Evolutionary conservation across 352 stramenopile species (phyloP), one percentile per base, ranked within the genome.

Genomic region (Globisporangium irregulare): DNA sequence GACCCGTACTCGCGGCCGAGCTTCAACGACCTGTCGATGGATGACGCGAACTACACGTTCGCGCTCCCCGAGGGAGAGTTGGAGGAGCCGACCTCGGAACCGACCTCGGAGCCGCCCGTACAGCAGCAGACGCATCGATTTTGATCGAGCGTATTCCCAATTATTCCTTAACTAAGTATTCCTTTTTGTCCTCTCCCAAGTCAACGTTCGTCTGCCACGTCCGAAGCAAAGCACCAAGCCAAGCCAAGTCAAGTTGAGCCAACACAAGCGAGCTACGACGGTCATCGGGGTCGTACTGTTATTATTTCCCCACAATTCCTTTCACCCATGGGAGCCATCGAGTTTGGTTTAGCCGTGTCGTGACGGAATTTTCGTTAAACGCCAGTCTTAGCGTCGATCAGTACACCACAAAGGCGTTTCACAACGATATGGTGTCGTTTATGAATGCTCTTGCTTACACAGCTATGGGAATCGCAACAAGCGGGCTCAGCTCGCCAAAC

Each of bases 1-100:
- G 76, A 87, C 64, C 79, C 79, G 54, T 84, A 82, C 62, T 46
- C 57, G 12, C 70, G 77, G 3, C 54, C 67, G 66, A 83, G 75
- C 48, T 84, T 83, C 43, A 65, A 69, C 38, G 70, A 81, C 56
- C 68, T 70, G 29, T 69, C 54, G 18, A 46, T 64, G 22, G 75
- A 82, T 27, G 38, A 67, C 57, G 73, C 67, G 3, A 67, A 78
- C 66, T 78, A 81, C 63, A 82, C 77, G 62, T 84, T 86, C 50
- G 68, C 68, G 38, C 58, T 83, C 18, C 78, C 78, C 3, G 78
- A 77, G 12, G 43, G 43, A 51, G 43, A 51, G 43, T 20, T 51
- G 43, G n/a, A 56, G 50, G n/a, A 56, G n/a, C 20, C 50, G 50
- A 24, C 15, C 15, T 29, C 29, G 50, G n/a, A 56, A 9, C 20